phyloP scores from a whole-genome alignment of 176 grass and related monocot genomes.

The Ensete glaucum region DNA sequence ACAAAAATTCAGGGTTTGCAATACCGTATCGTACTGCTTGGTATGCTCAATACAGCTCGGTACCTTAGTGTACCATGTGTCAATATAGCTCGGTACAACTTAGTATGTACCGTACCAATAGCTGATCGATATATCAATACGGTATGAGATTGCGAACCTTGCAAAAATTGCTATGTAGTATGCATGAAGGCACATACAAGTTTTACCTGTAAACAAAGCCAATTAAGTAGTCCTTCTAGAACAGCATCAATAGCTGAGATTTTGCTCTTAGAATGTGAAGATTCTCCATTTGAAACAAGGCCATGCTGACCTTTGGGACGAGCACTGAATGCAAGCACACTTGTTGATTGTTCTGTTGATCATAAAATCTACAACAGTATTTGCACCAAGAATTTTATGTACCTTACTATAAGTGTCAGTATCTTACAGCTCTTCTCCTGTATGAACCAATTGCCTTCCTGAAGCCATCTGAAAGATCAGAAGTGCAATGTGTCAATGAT shows the following conservation, averaged over 20 bases:
- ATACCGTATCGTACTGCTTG: too few relatives aligned
- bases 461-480: slow-evolving; percentile 53
- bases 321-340: slow-evolving; percentile 40
- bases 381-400: not conserved
- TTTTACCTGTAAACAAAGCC: slow-evolving; percentile 85
- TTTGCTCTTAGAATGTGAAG: slow-evolving; percentile 89
- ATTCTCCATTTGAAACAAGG: slow-evolving; percentile 51
- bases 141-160: too few relatives aligned
- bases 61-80: too few relatives aligned
- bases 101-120: not conserved
- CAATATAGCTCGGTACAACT: not conserved
- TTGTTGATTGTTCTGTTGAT: not conserved
- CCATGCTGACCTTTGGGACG: slow-evolving; percentile 65
- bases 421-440: slow-evolving; percentile 91
- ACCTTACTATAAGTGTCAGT: slow-evolving; percentile 30
- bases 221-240: slow-evolving; percentile 63
- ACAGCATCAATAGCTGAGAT: slow-evolving; percentile 60
- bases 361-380: not conserved
- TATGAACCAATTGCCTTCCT: slow-evolving; percentile 88
- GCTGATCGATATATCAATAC: too few relatives aligned
- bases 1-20: not conserved
- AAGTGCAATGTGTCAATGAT: not conserved
- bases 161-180: not conserved
- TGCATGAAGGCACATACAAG: not conserved
- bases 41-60: too few relatives aligned